Evolutionary conservation across 75 land plant genomes (phyloP), one percentile per base, ranked within the genome.

Genomic region (Selaginella tamariscina): DNA sequence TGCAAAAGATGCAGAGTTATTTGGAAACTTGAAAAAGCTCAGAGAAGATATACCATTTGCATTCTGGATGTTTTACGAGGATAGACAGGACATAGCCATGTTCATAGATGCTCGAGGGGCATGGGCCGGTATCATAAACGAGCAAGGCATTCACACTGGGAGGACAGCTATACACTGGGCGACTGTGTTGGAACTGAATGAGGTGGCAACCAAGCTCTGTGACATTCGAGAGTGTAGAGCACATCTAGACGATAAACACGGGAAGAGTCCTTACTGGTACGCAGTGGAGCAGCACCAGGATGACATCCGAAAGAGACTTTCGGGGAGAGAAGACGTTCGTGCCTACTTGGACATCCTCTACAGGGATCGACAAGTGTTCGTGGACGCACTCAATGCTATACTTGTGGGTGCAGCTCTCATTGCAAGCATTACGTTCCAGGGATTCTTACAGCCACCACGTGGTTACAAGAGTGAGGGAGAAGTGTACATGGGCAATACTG

Each of bases 321-420:
- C 27, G 20, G 54, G 32, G n/a, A 24, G 67, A 2, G 20, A 32
- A 0, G 73, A 72, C 20, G 73, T 72, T 1, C 49, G 29, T 23
- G 69, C 29, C 29, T 63, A 71, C 23, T 27, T 71, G 24, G 59
- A 71, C 2, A 33, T 33, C 15, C 68, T 71, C 21, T 71, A 71
- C 69, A n/a, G 67, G 29, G 73, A 71, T 54, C 22, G 73, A 18
- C 73, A 72, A 30, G 69, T 72, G 11, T 65, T 32, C 21, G 70
- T 72, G 55, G 73, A 72, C 18, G 73, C 68, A 18, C 32, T 67
- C 1, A 66, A 73, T 32, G 70, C 70, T 2, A 73, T 66, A 1
- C 60, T 73, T 0, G 74, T 73, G 2, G 74, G 74, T 0, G 71
- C 74, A 1, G 72, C 70, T 32, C 32, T 73, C 23, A 67, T 67